Percentiles rank a stretch among this genome's conserved stretches.
phyloP scores from a whole-genome alignment of 257 asterid species.

The Avicennia marina region DNA sequence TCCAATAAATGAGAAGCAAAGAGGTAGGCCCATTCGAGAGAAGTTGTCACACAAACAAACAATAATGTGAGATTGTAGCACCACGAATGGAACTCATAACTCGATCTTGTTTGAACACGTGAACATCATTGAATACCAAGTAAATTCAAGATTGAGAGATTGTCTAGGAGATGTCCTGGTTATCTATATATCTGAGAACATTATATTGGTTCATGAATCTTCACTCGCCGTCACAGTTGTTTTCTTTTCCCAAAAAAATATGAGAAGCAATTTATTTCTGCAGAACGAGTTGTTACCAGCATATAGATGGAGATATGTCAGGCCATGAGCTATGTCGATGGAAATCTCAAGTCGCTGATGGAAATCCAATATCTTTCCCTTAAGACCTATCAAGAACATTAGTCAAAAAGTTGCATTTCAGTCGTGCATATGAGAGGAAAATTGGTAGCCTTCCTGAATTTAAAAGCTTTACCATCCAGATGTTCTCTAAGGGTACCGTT shows the following conservation, averaged over 20 bases:
- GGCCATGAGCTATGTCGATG: constrained; percentile 90
- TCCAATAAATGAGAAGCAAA: too few species aligned
- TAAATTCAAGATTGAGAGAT: neutral
- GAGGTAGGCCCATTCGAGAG: too few species aligned
- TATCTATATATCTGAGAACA: neutral
- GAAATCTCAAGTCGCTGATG: constrained; percentile 89
- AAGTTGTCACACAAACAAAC: too few species aligned
- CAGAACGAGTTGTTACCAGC: constrained; percentile 52
- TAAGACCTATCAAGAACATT: constrained; percentile 48
- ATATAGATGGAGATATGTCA: constrained; percentile 89
- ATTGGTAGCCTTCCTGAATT: constrained; percentile 11
- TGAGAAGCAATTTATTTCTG: constrained; percentile 18
- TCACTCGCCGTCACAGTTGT: neutral
- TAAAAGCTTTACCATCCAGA: constrained; percentile 69
- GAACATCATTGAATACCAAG: too few species aligned
- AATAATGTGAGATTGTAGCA: too few species aligned
- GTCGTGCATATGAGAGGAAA: neutral
- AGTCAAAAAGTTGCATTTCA: constrained; percentile 17
- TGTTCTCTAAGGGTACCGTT: constrained; percentile 97
- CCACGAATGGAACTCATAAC: too few species aligned
- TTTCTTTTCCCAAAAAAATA: neutral
- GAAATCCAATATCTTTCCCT: constrained; percentile 79
- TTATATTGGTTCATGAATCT: neutral
- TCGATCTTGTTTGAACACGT: too few species aligned
- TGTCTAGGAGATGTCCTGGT: neutral